These are phyloP conservation scores for Fraxinus latifolia DNA, from an alignment of 305 asterid genomes.

Conservation along the genomic window DNA sequence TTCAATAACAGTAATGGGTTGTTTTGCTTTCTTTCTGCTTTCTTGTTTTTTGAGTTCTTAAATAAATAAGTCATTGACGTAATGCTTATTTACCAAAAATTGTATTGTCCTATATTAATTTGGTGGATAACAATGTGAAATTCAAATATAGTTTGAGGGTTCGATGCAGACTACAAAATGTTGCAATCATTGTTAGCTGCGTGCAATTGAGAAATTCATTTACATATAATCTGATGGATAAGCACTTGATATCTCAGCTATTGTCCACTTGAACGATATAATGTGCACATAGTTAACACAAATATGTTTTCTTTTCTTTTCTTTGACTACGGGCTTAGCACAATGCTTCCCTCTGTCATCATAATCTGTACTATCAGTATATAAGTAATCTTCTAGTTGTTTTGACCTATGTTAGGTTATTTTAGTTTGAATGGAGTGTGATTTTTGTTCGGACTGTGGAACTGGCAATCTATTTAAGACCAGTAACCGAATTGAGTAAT, in stretches of 20 bases:
- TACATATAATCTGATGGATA: slow-evolving; percentile 4
- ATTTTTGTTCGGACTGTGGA: background rate
- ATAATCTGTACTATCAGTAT: slow-evolving; percentile 1
- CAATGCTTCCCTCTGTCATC: slow-evolving; percentile 11
- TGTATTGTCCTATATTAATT: slow-evolving; percentile 4
- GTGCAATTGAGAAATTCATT: background rate
- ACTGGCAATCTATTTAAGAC: background rate
- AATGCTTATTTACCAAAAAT: background rate
- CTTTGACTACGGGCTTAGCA: background rate
- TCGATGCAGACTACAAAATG: slow-evolving; percentile 15
- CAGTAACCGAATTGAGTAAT: background rate
- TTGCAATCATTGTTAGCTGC: slow-evolving; percentile 7
- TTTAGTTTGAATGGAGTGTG: background rate
- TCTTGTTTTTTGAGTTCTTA: slow-evolving; percentile 10
- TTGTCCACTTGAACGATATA: background rate
- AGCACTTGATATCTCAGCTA: slow-evolving; percentile 1
- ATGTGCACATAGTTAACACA: background rate
- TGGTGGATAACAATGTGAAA: slow-evolving; percentile 11
- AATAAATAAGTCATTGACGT: background rate
- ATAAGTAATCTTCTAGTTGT: background rate
- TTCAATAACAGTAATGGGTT: background rate
- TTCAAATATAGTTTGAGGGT: background rate
- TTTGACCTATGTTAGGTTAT: background rate
- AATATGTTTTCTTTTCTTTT: slow-evolving; percentile 1
- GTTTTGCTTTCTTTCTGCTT: background rate